A percentile compares a stretch with the other conserved stretches of the same genome.
Conservation (phyloP, 2,329 filamentous ascomycete species). For the Exophiala viscosa region DNA sequence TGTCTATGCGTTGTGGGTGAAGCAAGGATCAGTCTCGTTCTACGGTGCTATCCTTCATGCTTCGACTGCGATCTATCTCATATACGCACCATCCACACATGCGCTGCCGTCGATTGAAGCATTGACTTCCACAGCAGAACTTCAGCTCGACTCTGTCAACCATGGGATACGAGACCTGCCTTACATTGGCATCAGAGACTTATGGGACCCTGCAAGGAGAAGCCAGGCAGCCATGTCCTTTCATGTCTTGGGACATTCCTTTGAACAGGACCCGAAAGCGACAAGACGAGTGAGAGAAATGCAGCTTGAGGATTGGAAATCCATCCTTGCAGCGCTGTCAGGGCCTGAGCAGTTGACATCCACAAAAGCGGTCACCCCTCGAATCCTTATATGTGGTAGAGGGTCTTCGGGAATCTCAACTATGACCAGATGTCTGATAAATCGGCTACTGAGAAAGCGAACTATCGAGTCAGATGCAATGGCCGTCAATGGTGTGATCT, state of each 20-base stretch:
- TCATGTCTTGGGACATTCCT: slow-evolving; percentile 21
- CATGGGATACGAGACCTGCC: slow-evolving; percentile 16
- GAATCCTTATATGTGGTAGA: slow-evolving; percentile 52
- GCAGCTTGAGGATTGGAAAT: slow-evolving; percentile 10
- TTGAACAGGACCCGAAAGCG: slow-evolving; percentile 15
- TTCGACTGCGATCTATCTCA: slow-evolving; percentile 41
- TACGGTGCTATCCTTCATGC: slow-evolving; percentile 57
- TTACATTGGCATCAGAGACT: slow-evolving; percentile 5
- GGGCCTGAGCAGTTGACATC: neutral
- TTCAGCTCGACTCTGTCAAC: slow-evolving; percentile 16
- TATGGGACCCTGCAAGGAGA: slow-evolving; percentile 12
- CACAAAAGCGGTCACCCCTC: neutral
- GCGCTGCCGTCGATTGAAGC: slow-evolving; percentile 52
- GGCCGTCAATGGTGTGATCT: slow-evolving; percentile 44
- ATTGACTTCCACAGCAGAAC: slow-evolving; percentile 15
- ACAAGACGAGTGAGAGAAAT: slow-evolving; percentile 14
- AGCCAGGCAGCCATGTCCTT: slow-evolving; percentile 9
- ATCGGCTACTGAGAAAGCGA: slow-evolving; percentile 47
- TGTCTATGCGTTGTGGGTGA: slow-evolving; percentile 56
- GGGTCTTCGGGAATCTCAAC: slow-evolving; percentile 60
- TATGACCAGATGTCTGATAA: slow-evolving; percentile 53
- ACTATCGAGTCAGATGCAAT: neutral
- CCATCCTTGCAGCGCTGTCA: slow-evolving; percentile 1
- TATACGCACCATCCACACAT: slow-evolving; percentile 56
- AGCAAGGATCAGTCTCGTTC: slow-evolving; percentile 53